Percentiles rank a stretch among this genome's conserved stretches.
Conservation (phyloP, 176 grass and related monocot species). For the Carex scoparia region DNA sequence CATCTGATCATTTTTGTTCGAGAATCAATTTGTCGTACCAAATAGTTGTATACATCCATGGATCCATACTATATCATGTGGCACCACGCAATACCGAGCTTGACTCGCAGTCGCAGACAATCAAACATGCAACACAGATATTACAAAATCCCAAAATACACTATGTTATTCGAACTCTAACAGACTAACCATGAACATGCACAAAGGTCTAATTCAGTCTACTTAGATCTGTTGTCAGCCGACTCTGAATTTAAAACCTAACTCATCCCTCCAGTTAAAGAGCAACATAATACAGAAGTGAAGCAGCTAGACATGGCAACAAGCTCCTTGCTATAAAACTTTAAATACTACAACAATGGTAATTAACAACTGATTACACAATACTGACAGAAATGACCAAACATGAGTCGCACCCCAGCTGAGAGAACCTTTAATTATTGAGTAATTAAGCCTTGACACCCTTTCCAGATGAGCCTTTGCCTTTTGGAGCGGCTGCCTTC, state of each 20-base stretch:
- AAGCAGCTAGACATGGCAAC: neutral
- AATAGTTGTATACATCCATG: neutral
- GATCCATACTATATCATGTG: neutral
- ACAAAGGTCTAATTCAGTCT: conserved; percentile 1
- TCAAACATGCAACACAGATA: neutral
- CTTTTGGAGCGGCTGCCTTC: neutral
- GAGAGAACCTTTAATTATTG: neutral
- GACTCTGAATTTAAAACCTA: conserved; percentile 8
- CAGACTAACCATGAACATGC: conserved; percentile 10
- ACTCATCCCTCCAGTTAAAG: conserved; percentile 9
- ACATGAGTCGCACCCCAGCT: neutral
- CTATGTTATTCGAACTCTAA: conserved; percentile 8
- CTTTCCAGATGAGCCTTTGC: neutral
- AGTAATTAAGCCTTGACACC: conserved; percentile 12
- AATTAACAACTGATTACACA: conserved; percentile 17
- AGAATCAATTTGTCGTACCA: neutral
- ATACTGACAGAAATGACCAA: conserved; percentile 8
- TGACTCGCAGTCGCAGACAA: neutral
- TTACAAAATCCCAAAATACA: neutral
- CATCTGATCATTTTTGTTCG: neutral
- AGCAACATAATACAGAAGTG: conserved; percentile 7
- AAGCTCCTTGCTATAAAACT: conserved; percentile 15
- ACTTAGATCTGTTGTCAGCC: conserved; percentile 19
- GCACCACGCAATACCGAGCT: neutral
- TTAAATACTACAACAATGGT: conserved; percentile 19